Evolutionary conservation across 1,284 basidiomycete species (phyloP).

Genomic region (Cutaneotrichosporon sp.): DNA sequence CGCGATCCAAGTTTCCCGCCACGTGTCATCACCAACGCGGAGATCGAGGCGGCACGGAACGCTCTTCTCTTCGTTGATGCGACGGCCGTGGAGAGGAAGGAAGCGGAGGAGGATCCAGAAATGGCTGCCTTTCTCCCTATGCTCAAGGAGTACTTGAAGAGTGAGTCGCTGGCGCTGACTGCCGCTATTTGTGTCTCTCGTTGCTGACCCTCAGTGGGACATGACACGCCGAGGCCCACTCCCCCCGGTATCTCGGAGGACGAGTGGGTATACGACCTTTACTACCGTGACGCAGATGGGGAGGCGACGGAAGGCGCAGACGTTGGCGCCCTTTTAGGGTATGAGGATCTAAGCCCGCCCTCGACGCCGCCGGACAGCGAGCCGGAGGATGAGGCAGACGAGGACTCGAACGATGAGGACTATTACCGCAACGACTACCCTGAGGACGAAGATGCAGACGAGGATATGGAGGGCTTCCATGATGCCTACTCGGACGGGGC

Average conservation of each 20-base stretch:
- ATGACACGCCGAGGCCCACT: background rate
- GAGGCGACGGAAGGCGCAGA: slow-evolving; percentile 5
- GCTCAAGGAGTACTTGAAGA: slow-evolving; percentile 44
- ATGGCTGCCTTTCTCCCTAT: slow-evolving; percentile 48
- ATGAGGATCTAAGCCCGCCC: slow-evolving; percentile 37
- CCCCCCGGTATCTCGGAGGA: slow-evolving; percentile 18
- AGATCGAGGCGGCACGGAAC: slow-evolving; percentile 23
- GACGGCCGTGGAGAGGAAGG: slow-evolving; percentile 29
- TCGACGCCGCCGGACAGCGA: slow-evolving; percentile 39
- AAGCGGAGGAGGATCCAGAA: slow-evolving; percentile 29
- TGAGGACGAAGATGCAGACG: slow-evolving; percentile 49
- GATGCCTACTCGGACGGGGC: slow-evolving; percentile 30
- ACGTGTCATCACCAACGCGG: slow-evolving; percentile 31
- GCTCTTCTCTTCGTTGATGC: slow-evolving; percentile 43
- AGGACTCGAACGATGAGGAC: slow-evolving; percentile 50
- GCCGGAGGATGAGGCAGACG: slow-evolving; percentile 49
- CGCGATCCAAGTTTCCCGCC: slow-evolving; percentile 30
- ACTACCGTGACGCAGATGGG: slow-evolving; percentile 43
- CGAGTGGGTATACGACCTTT: slow-evolving; percentile 50
- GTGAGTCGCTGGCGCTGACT: slow-evolving; percentile 24
- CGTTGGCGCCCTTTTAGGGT: slow-evolving; percentile 30
- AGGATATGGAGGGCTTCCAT: slow-evolving; percentile 42
- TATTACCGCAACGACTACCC: slow-evolving; percentile 51
- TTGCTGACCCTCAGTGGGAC: too few species aligned
- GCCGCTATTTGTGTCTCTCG: background rate